These are phyloP conservation scores for Oenanthe javanica DNA, from an alignment of 140 eudicot genomes.

Conservation along the genomic window DNA sequence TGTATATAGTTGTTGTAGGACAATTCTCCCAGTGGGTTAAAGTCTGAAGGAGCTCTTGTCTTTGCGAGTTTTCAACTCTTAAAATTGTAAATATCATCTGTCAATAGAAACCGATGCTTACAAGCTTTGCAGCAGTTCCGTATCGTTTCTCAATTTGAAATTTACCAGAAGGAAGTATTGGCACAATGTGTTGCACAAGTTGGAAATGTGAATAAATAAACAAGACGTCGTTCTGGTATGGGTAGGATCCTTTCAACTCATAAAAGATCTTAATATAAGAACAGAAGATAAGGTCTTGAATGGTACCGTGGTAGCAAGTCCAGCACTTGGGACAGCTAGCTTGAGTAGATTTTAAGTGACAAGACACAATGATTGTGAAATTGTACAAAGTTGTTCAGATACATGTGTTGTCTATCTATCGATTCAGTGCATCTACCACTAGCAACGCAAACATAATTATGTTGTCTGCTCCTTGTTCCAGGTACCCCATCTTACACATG, in stretches of 20 bases:
- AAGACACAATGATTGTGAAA: background rate
- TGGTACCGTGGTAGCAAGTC: background rate
- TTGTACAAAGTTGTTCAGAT: background rate
- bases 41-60: too few species aligned
- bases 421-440: background rate
- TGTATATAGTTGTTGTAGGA: too few species aligned
- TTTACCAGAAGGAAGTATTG: background rate
- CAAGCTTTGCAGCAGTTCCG: too few species aligned
- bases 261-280: background rate
- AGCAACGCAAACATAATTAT: background rate
- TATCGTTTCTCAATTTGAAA: background rate
- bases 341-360: constrained; percentile 3
- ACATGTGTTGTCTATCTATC: background rate
- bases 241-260: background rate
- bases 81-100: too few species aligned
- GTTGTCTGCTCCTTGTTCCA: background rate
- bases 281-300: background rate
- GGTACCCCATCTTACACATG: background rate
- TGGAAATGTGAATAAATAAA: background rate
- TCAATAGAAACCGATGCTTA: too few species aligned
- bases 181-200: background rate
- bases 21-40: too few species aligned
- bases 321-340: too few species aligned
- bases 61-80: too few species aligned
- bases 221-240: background rate